These are phyloP conservation scores for Ophiocordyceps sinensis DNA, from an alignment of 2,329 filamentous ascomycete genomes.

Conservation along the genomic window DNA sequence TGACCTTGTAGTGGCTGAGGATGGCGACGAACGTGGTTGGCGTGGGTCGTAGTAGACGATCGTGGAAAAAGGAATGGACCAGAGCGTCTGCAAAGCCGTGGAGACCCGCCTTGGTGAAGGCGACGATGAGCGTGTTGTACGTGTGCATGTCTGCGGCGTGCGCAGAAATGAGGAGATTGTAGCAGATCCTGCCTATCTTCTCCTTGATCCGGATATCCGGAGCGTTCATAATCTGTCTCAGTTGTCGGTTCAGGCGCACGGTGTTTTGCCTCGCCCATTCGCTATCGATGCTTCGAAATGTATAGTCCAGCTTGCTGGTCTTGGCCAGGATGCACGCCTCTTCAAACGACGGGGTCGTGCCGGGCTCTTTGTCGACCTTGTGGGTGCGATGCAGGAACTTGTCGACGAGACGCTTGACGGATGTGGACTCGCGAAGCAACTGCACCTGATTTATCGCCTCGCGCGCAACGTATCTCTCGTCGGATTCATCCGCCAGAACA, in stretches of 20 bases:
- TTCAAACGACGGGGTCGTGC: conserved; percentile 12
- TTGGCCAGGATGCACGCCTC: conserved; percentile 13
- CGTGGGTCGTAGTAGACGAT: conserved; percentile 30
- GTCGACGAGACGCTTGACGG: conserved; percentile 13
- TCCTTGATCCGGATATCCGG: conserved; percentile 14
- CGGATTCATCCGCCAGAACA: conserved; percentile 14
- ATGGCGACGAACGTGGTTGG: conserved; percentile 33
- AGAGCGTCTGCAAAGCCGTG: conserved; percentile 37
- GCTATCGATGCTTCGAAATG: conserved; percentile 14
- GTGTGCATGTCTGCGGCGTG: conserved; percentile 52
- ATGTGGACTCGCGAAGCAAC: conserved; percentile 12
- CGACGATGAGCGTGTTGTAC: conserved; percentile 56
- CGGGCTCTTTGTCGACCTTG: conserved; percentile 7
- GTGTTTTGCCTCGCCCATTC: conserved; percentile 11
- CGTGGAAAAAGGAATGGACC: conserved; percentile 32
- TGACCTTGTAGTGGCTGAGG: conserved; percentile 32
- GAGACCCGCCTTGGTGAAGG: conserved; percentile 39
- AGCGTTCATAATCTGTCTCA: conserved; percentile 14
- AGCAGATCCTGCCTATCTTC: conserved; percentile 32
- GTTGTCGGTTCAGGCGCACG: conserved; percentile 12
- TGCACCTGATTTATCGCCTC: conserved; percentile 11
- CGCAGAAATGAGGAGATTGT: conserved; percentile 50
- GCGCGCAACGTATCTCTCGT: conserved; percentile 8
- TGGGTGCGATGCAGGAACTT: conserved; percentile 15
- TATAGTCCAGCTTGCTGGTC: conserved; percentile 8